These are phyloP conservation scores for Xylaria cubensis DNA, from an alignment of 495 filamentous ascomycete genomes.

Conservation along the genomic window DNA sequence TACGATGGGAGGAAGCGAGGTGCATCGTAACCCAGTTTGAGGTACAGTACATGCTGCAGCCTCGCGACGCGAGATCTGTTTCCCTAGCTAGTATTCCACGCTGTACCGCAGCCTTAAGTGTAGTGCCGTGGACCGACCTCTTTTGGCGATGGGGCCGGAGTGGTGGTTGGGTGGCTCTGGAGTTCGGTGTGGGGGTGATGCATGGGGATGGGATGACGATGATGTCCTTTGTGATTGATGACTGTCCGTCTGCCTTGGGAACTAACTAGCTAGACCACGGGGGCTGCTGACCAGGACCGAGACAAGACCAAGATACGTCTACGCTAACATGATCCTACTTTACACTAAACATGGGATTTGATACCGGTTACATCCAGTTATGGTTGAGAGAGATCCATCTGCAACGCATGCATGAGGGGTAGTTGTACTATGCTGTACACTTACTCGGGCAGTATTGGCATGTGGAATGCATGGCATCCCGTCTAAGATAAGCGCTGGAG, in stretches of 20 bases:
- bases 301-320: constrained; percentile 1
- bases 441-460: neutral
- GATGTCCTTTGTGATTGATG: constrained; percentile 15
- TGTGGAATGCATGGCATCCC: constrained; percentile 5
- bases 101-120: neutral
- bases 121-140: constrained; percentile 8
- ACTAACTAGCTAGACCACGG: neutral
- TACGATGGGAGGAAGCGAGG: constrained; percentile 1
- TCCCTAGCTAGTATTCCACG: neutral
- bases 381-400: constrained; percentile 18
- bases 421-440: neutral
- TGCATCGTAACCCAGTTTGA: constrained; percentile 13
- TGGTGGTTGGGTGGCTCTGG: constrained; percentile 6
- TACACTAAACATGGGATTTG: constrained; percentile 13
- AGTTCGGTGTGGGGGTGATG: constrained; percentile 14
- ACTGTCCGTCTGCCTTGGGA: constrained; percentile 7
- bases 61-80: constrained; percentile 22
- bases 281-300: constrained; percentile 17
- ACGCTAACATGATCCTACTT: neutral
- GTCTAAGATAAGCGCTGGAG: constrained; percentile 14
- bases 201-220: constrained; percentile 11
- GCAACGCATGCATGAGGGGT: constrained; percentile 16
- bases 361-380: constrained; percentile 8
- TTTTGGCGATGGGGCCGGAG: neutral
- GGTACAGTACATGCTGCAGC: constrained; percentile 23